Evolutionary conservation across 2,329 filamentous ascomycete species (phyloP), one percentile per base, ranked within the genome.

Genomic region (Exophiala viscosa): DNA sequence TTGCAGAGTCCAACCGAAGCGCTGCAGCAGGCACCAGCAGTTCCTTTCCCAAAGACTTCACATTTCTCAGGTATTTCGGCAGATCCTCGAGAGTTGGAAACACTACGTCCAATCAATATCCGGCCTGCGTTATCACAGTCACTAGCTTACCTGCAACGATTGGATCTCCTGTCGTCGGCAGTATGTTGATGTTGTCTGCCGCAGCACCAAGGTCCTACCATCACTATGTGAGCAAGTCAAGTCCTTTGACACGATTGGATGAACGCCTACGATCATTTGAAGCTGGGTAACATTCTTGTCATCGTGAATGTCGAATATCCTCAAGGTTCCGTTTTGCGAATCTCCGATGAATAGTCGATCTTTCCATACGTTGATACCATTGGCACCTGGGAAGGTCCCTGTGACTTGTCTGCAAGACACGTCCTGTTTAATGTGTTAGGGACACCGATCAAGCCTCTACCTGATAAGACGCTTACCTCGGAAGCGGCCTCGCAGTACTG

Each of bases 121-220:
- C 35, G 17, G 23, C 9, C 13, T 3, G 15, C 11, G 4, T 43
- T 15, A 6, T 20, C 6, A 11, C 9, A 10, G 17, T 10, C 33
- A 14, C 13, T 15, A 6, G 4, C 56, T 48, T 38, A 59, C 56
- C 52, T 45, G 56, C 46, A 15, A 59, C 53, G 14, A 59, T 48
- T 5, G 50, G 53, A 38, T 59, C 56, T 32, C 56, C 56, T 13
- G 56, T 54, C 18, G 46, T 54, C 3, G 56, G 56, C 8, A 53
- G 17, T 32, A 59, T 52, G 28, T 59, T 59, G 47, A 59, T 59
- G 33, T 59, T 59, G 31, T 59, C 56, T 9, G 56, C 56, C 11
- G 52, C 56, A 3, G 56, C 56, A 7, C 56, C 56, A n/a, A 59
- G 52, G 34, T 59, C 56, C 56, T 59, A 13, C 20, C 2, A 5